Base-by-base conservation (phyloP, 1,284 basidiomycete genomes). In the Amylostereum areolatum region DNA sequence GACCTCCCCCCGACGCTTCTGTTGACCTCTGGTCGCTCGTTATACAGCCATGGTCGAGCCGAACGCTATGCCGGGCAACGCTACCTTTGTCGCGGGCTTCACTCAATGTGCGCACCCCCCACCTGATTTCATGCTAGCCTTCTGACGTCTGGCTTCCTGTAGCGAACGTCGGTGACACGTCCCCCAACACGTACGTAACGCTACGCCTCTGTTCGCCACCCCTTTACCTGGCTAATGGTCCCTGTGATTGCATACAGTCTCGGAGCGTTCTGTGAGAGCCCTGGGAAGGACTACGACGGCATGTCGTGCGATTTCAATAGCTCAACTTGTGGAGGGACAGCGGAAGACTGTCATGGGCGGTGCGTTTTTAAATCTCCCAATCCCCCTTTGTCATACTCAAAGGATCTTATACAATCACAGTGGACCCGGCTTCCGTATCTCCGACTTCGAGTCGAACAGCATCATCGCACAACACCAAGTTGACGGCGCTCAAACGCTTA, bases 141-240 rank as follows among this genome's bases (percentile, higher is more conserved):
- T 18, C 33, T 41, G 10, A 9, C 24, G 4, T 39, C 27, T 37
- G 44, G 7, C 40, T 48, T 49, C 47, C 43, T 49, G 29, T 50
- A 86, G 84, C 85, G 18, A 87, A 86, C 53, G 85, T 89, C 29
- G 87, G 87, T 3, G 87, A 89, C 59, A 86, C 83, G 6, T 83
- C 74, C 54, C 86, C 86, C 4, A 89, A 89, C 60, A 88, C 83
- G 83, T 85, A 52, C 59, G 83, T 71, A 44, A 24, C 7, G 4
- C 3, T 18, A 11, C 9, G 10, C 31, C 34, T 11, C 12, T 32
- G 31, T 27, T 40, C 27, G 9, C n/a, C n/a, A n/a, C n/a, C n/a
- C n/a, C n/a, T 11, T 27, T 29, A 32, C 42, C n/a, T 30, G 9
- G 9, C 29, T 25, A 53, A 49, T 11, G 42, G 55, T 27, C 8